Percentiles rank a stretch among this genome's conserved stretches.
These are phyloP conservation scores for Aspergillus pseudotamarii DNA, from an alignment of 2,329 filamentous ascomycete species.

Conservation along the genomic window DNA sequence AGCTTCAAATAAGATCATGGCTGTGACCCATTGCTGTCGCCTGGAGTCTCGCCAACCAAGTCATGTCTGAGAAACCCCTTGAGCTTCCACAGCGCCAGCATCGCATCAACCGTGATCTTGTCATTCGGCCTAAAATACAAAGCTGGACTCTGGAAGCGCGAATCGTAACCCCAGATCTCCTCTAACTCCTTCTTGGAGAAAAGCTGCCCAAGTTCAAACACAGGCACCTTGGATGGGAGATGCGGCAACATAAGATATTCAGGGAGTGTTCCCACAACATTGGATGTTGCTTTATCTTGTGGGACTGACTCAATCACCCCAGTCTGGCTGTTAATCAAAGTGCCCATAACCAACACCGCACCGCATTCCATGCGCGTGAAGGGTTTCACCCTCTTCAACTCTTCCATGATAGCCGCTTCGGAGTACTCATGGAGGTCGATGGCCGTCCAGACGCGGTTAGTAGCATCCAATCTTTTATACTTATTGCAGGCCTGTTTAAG, in stretches of 20 bases:
- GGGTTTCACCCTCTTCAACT: slow-evolving; percentile 22
- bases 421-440: slow-evolving; percentile 25
- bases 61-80: slow-evolving; percentile 32
- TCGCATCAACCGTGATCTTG: slow-evolving; percentile 29
- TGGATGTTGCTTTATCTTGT: too few relatives aligned
- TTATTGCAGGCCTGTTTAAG: slow-evolving; percentile 37
- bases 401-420: slow-evolving; percentile 23
- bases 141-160: slow-evolving; percentile 35
- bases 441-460: slow-evolving; percentile 31
- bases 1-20: too few relatives aligned
- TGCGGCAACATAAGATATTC: slow-evolving; percentile 36
- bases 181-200: slow-evolving; percentile 34
- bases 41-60: background rate
- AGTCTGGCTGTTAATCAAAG: background rate
- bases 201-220: slow-evolving; percentile 40
- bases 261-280: slow-evolving; percentile 16
- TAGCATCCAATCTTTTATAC: slow-evolving; percentile 20
- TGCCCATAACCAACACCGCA: slow-evolving; percentile 31
- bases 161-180: slow-evolving; percentile 28
- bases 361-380: slow-evolving; percentile 35
- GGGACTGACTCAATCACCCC: background rate
- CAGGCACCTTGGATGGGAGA: slow-evolving; percentile 34
- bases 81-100: slow-evolving; percentile 44
- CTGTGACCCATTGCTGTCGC: background rate
- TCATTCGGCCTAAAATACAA: slow-evolving; percentile 41